Evolutionary conservation across 2,329 filamentous ascomycete species (phyloP), one percentile per base, ranked within the genome.

Genomic region (Pseudogymnoascus sp.): DNA sequence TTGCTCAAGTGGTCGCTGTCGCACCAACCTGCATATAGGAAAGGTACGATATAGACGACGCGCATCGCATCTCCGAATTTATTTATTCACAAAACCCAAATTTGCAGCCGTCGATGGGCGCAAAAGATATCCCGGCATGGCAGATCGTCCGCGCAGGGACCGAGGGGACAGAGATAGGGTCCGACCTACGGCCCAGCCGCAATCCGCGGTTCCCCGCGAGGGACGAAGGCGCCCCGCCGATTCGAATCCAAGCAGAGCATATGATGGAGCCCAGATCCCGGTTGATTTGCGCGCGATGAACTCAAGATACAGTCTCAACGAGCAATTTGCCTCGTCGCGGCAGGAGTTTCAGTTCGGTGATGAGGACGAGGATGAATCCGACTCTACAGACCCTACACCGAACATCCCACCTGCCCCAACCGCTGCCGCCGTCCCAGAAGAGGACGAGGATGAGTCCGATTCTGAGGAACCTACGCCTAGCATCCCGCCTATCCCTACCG

Each of bases 301-400:
- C 51, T 63, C 62, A 16, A 63, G 62, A 63, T 63, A 57, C 62
- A 63, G 62, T 16, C 41, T 63, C 34, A 63, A 63, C 34, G 62
- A 64, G 36, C 62, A 64, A 64, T 64, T 64, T 7, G 62, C 62
- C 16, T 57, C 54, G 19, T 64, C 62, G 21, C 28, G 62, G 43
- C 51, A 60, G 16, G 62, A 64, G 28, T 64, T 64, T 43, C 36
- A 64, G 23, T 64, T 64, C 19, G 62, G 43, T 28, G 51, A 62
- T 28, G 51, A 57, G n/a, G 51, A 57, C 13, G 51, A 36, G 51
- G 51, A 36, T 57, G 28, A 34, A 57, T 34, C 28, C 28, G 51
- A 57, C 21, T 57, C n/a, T 34, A 60, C 39, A 34, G 51, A 61
- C 37, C 13, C 21, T 14, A 41, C 39, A n/a, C 54, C 43, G 13